Evolutionary conservation across 176 grass and related monocot genomes (phyloP), one percentile per base, ranked within the genome.

Genomic region (Elaeis guineensis): DNA sequence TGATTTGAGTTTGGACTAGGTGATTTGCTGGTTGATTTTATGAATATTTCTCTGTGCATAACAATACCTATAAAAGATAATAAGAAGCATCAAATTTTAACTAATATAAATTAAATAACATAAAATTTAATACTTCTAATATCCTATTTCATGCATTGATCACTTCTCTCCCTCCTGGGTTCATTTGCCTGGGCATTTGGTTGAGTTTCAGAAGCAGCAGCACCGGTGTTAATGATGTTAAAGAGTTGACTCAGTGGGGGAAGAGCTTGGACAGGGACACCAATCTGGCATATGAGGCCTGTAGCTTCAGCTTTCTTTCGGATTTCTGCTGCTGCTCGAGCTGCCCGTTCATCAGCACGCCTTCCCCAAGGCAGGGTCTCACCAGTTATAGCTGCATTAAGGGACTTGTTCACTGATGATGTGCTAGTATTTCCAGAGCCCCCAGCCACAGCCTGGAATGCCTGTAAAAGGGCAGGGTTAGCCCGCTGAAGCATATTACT

Each of bases 241-340:
- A 98, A 72, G 49, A 92, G 69, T 49, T 98, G 78, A 49, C 71
- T 69, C 19, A 83, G 48, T 53, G 69, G 75, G 21, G 72, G 28
- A 16, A 49, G 30, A 21, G 39, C 61, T 20, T 77, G 75, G 5
- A 21, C 48, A 48, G 55, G 57, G 75, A 56, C 25, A 1, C 26
- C 61, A 16, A 79, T 89, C 30, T 72, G 83, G 17, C 87, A 84
- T 29, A 62, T 75, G 54, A 91, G 71, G 4, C 93, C 93, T 63
- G 79, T 81, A 59, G 93, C 87, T 57, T 48, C 87, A 67, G 93
- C 93, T 64, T 85, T 89, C 65, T 85, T 90, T 23, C 93, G 87
- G 52, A 69, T 75, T 57, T 89, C 93, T 52, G 84, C 78, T 2
- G 82, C 75, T 7, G 87, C 93, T 62, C 77, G 82, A 58, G 87